Evolutionary conservation across 2,329 filamentous ascomycete genomes (phyloP), one percentile per base, ranked within the genome.

Genomic region (Neurospora sp.): DNA sequence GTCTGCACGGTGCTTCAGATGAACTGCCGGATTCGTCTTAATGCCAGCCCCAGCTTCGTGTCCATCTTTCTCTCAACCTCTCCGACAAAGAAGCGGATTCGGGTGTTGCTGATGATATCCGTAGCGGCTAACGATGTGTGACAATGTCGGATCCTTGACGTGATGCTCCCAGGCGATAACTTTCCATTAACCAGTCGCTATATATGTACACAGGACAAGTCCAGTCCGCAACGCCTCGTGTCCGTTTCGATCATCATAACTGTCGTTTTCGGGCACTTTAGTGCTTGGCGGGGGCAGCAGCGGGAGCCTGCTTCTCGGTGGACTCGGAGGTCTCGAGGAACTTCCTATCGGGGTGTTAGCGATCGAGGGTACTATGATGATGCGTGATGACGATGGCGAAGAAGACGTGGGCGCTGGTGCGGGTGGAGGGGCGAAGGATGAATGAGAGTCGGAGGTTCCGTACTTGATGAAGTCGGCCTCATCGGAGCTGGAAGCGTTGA

Each of bases 381-480:
- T 62, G 52, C 52, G 23, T 62, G 52, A 17, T 62, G 52, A 62
- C 52, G 28, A 36, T 62, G 17, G 15, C 52, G 28, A 62, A 17
- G 23, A 33, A 33, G 52, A 36, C 52, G 28, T n/a, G 52, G 52
- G 11, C 11, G 23, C 19, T 28, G 11, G 19, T 28, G 23, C 15
- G 28, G 23, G 41, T 4, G 66, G 28, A 40, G 39, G 11, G 38
- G 23, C 37, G 68, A 62, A 33, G 52, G 66, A 68, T 67, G 38
- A 72, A n/a, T 70, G 43, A 70, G 72, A 23, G 67, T n/a, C 68
- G 70, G 69, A 69, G 70, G 68, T 66, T 68, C 77, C 84, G 82
- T 80, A 88, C 87, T 88, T 87, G 83, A 89, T 88, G 80, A 89
- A 89, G 78, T 88, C 85, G 79, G 84, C 86, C 82, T 89, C 87